A percentile compares a stretch with the other conserved stretches of the same genome.
These are phyloP conservation scores for Aureobasidium sp. DNA, from an alignment of 2,329 filamentous ascomycete species.

Conservation along the genomic window DNA sequence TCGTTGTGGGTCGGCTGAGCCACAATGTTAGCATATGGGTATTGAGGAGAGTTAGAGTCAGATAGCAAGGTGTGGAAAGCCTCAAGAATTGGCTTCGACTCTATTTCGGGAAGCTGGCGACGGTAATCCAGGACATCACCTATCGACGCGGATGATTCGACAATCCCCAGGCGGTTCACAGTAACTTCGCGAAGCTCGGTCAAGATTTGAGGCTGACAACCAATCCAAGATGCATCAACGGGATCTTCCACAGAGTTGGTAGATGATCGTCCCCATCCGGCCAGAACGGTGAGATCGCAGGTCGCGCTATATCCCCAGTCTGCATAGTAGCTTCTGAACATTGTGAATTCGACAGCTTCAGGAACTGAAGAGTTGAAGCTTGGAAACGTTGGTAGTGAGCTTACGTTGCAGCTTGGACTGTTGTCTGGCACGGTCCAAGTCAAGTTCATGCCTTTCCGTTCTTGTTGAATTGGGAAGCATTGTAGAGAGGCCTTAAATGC, in stretches of 20 bases:
- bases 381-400: background rate
- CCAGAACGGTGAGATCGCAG: background rate
- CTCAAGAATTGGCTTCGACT: background rate
- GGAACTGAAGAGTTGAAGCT: background rate
- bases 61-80: background rate
- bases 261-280: background rate
- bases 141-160: slow-evolving; percentile 19
- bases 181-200: slow-evolving; percentile 31
- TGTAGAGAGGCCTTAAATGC: slow-evolving; percentile 31
- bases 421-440: background rate
- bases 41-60: background rate
- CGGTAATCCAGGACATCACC: background rate
- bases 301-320: background rate
- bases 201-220: slow-evolving; percentile 31
- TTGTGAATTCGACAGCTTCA: background rate
- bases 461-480: slow-evolving; percentile 28
- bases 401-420: background rate
- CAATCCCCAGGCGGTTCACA: slow-evolving; percentile 29
- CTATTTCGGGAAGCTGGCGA: background rate
- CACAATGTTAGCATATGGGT: background rate
- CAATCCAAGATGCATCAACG: background rate
- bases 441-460: slow-evolving; percentile 11
- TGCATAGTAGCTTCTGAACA: background rate
- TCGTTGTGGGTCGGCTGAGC: no score
- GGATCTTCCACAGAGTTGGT: background rate